Evolutionary conservation across 1,139 yeast genomes (phyloP).

Genomic region (Meyerozyma smithsonii): DNA sequence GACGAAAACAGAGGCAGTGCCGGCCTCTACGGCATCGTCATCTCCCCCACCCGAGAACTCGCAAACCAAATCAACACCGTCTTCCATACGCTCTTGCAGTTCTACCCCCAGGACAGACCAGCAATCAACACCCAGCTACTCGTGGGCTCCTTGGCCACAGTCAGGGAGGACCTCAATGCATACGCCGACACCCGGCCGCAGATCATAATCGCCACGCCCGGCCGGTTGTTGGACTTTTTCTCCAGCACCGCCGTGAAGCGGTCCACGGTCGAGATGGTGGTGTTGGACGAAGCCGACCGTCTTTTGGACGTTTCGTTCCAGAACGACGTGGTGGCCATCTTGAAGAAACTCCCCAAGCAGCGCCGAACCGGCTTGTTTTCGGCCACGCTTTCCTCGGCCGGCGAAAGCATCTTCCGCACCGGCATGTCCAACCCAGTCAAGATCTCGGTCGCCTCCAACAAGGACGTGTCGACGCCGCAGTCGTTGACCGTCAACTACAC

Average conservation of each 20-base stretch:
- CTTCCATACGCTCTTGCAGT: slow-evolving; percentile 53
- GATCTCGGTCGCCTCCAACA: slow-evolving; percentile 58
- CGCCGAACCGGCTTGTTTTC: slow-evolving; percentile 91
- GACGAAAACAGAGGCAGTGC: slow-evolving; percentile 18
- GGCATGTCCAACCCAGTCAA: slow-evolving; percentile 91
- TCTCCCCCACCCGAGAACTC: slow-evolving; percentile 91
- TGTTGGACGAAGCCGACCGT: slow-evolving; percentile 92
- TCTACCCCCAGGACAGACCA: slow-evolving; percentile 46
- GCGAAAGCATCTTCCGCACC: slow-evolving; percentile 59
- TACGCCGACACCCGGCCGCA: slow-evolving; percentile 59
- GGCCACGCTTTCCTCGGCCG: slow-evolving; percentile 85
- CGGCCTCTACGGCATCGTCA: slow-evolving; percentile 60
- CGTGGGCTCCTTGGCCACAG: slow-evolving; percentile 71
- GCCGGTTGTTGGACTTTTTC: slow-evolving; percentile 75
- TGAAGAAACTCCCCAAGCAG: slow-evolving; percentile 75
- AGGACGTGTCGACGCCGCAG: slow-evolving; percentile 44
- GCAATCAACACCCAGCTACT: slow-evolving; percentile 62
- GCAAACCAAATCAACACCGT: slow-evolving; percentile 80
- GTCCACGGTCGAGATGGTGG: slow-evolving; percentile 62
- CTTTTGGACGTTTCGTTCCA: slow-evolving; percentile 76
- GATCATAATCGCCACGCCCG: slow-evolving; percentile 88
- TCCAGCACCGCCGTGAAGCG: slow-evolving; percentile 47
- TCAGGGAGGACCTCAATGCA: slow-evolving; percentile 67
- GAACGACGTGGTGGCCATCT: slow-evolving; percentile 60
- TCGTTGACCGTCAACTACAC: slow-evolving; percentile 62